phyloP scores from a whole-genome alignment of 1,139 yeast genomes.

The Zygotorulaspora mrakii region DNA sequence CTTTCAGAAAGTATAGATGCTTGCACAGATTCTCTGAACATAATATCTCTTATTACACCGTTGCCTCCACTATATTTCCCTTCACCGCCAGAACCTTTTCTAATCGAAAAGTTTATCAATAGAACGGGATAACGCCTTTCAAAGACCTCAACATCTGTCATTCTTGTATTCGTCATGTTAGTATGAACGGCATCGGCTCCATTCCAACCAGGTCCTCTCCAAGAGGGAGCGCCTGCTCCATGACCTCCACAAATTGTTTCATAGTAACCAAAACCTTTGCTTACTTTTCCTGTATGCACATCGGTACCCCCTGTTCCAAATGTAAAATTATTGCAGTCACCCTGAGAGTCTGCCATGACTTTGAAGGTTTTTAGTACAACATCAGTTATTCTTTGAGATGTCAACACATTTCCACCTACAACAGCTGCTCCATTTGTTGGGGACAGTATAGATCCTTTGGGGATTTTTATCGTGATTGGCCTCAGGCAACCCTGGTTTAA shows the following conservation, averaged over 20 bases:
- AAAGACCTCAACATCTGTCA: slow-evolving; percentile 64
- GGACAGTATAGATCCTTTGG: slow-evolving; percentile 63
- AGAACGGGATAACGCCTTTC: slow-evolving; percentile 64
- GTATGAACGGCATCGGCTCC: slow-evolving; percentile 65
- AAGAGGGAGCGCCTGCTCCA: slow-evolving; percentile 61
- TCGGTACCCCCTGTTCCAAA: slow-evolving; percentile 53
- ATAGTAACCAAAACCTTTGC: slow-evolving; percentile 61
- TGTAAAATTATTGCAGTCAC: slow-evolving; percentile 69
- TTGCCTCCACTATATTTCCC: slow-evolving; percentile 57
- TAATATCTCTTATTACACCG: slow-evolving; percentile 59
- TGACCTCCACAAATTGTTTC: slow-evolving; percentile 70
- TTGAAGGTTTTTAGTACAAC: slow-evolving; percentile 70
- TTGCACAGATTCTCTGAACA: slow-evolving; percentile 51
- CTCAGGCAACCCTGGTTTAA: slow-evolving; percentile 77
- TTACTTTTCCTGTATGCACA: slow-evolving; percentile 38
- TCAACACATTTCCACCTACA: slow-evolving; percentile 83
- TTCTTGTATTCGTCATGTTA: slow-evolving; percentile 67
- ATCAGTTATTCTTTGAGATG: slow-evolving; percentile 79
- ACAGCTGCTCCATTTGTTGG: slow-evolving; percentile 79
- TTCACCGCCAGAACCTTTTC: slow-evolving; percentile 54
- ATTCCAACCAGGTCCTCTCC: slow-evolving; percentile 53
- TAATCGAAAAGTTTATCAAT: slow-evolving; percentile 49
- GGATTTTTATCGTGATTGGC: slow-evolving; percentile 62
- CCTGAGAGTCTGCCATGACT: slow-evolving; percentile 76
- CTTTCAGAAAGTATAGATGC: slow-evolving; percentile 61